Percentiles rank a stretch among this genome's conserved stretches.
Evolutionary conservation across 2,329 filamentous ascomycete species (phyloP).

Genomic region (Ceratocystis huliohia): DNA sequence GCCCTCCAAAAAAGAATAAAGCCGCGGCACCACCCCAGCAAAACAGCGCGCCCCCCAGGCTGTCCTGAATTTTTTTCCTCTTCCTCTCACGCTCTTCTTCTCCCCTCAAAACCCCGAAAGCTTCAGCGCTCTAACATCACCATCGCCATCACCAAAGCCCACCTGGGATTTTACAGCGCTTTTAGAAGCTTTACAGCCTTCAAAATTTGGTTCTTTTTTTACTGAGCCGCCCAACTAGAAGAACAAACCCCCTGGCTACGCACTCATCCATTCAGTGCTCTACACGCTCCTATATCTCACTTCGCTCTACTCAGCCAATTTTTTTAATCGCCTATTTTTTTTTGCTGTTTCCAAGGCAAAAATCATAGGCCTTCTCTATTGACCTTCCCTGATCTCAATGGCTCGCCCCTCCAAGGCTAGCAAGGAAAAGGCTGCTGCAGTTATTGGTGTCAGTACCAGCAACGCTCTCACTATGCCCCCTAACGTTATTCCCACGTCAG

Average conservation of each 20-base stretch:
- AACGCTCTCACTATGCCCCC: slow-evolving; percentile 24
- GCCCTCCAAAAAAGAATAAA: slow-evolving; percentile 21
- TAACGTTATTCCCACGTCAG: slow-evolving; percentile 30
- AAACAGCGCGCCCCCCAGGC: slow-evolving; percentile 17
- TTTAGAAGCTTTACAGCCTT: not conserved
- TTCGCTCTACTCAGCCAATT: too few relatives aligned
- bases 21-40: slow-evolving; percentile 18
- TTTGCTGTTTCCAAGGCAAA: not conserved
- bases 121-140: slow-evolving; percentile 15
- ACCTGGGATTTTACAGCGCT: too few relatives aligned
- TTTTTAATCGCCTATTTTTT: not conserved
- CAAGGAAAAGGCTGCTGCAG: slow-evolving; percentile 30
- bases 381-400: slow-evolving; percentile 27
- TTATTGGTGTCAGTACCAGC: slow-evolving; percentile 19
- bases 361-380: not conserved
- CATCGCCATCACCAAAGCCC: slow-evolving; percentile 6
- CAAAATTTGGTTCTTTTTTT: slow-evolving; percentile 12
- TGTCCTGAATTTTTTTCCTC: slow-evolving; percentile 17
- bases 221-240: slow-evolving; percentile 19
- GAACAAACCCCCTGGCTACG: too few relatives aligned
- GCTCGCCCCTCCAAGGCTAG: slow-evolving; percentile 35
- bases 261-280: too few relatives aligned
- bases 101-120: slow-evolving; percentile 2
- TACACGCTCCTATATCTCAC: too few relatives aligned
- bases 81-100: slow-evolving; percentile 16